A percentile compares a stretch with the other conserved stretches of the same genome.
Evolutionary conservation across 345 rosid species (phyloP).

Genomic region (Arabis alpina): DNA sequence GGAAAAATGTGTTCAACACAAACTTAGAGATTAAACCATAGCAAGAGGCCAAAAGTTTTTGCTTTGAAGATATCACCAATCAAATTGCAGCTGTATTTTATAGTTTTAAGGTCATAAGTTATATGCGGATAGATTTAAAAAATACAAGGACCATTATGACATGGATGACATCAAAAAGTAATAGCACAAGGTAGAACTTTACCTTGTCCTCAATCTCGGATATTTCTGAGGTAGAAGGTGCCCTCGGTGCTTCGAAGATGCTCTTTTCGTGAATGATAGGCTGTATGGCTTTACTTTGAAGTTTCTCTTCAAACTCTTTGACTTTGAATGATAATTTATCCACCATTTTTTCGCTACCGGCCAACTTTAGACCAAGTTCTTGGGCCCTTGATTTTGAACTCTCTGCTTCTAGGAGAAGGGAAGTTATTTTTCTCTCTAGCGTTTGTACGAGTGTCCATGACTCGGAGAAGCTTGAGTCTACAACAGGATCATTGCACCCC

Average conservation of each 20-base stretch:
- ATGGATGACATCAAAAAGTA: slow-evolving; percentile 14
- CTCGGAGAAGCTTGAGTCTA: slow-evolving; percentile 49
- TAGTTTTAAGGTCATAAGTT: slow-evolving; percentile 17
- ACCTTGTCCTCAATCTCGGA: slow-evolving; percentile 89
- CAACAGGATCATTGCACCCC: slow-evolving; percentile 50
- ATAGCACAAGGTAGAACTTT: slow-evolving; percentile 22
- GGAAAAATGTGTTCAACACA: slow-evolving; percentile 25
- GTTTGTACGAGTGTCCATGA: slow-evolving; percentile 51
- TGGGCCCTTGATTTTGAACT: slow-evolving; percentile 60
- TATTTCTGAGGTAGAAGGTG: slow-evolving; percentile 74
- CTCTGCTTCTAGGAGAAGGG: slow-evolving; percentile 60
- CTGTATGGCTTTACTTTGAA: slow-evolving; percentile 50
- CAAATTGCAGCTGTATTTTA: slow-evolving; percentile 5
- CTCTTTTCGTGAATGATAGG: slow-evolving; percentile 74
- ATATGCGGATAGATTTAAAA: neutral
- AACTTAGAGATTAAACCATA: slow-evolving; percentile 12
- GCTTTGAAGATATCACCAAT: neutral
- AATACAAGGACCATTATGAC: neutral
- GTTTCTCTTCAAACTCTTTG: slow-evolving; percentile 65
- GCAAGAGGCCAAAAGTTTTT: neutral
- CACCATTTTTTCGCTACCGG: slow-evolving; percentile 64
- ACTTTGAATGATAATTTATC: slow-evolving; percentile 66
- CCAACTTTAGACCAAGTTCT: slow-evolving; percentile 68
- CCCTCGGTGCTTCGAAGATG: slow-evolving; percentile 65
- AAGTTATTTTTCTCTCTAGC: slow-evolving; percentile 58